Evolutionary conservation across 176 grass and related monocot species (phyloP).

Genomic region (Avena atlantica): DNA sequence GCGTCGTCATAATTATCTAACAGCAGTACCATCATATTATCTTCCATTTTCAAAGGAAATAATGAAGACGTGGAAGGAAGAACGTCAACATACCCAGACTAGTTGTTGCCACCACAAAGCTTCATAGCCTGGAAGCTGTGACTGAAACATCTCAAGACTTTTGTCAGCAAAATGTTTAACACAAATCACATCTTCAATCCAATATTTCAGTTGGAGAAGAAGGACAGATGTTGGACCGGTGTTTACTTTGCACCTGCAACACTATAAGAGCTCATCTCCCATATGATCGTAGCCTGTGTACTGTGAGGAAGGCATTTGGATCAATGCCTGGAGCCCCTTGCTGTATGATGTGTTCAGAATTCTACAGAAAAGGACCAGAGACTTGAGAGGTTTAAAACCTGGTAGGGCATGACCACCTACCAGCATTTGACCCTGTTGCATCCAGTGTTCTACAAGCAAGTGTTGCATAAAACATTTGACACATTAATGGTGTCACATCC

Average conservation of each 20-base stretch:
- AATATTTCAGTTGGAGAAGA: not conserved
- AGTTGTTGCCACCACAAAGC: not conserved
- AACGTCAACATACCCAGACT: constrained; percentile 8
- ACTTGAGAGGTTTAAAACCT: constrained; percentile 24
- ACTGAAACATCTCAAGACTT: constrained; percentile 34
- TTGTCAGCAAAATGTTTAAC: not conserved
- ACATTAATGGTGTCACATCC: not conserved
- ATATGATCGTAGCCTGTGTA: not conserved
- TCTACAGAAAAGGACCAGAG: constrained; percentile 2
- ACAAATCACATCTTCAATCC: not conserved
- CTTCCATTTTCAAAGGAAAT: constrained; percentile 18
- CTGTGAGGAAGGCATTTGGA: not conserved
- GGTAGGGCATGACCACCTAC: not conserved
- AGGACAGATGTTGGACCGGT: not conserved
- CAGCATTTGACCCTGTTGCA: not conserved
- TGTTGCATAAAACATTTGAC: not conserved
- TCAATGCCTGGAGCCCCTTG: constrained; percentile 8
- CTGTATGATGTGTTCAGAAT: not conserved
- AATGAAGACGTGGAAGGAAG: not conserved
- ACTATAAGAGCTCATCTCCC: not conserved
- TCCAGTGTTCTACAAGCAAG: constrained; percentile 8
- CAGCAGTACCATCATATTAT: not conserved
- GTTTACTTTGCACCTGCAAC: not conserved
- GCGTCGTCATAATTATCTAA: not conserved
- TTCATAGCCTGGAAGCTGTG: not conserved